These are phyloP conservation scores for Fraxinus xanthoxyloides DNA, from an alignment of 305 asterid species.

Conservation along the genomic window DNA sequence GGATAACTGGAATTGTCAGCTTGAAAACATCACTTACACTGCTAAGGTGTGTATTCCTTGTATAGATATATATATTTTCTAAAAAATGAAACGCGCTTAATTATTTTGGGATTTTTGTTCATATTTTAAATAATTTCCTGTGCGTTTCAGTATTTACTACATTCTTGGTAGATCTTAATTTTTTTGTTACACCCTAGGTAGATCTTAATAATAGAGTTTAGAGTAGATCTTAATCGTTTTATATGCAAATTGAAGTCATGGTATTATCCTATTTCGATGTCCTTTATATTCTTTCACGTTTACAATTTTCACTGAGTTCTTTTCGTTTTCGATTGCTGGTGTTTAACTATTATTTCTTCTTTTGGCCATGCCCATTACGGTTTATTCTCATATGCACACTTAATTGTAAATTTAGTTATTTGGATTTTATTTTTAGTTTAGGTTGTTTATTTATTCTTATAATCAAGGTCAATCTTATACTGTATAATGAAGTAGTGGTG, in stretches of 20 bases:
- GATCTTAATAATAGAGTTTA: background rate
- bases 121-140: background rate
- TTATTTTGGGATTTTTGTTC: background rate
- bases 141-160: background rate
- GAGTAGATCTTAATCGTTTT: background rate
- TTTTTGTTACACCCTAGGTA: background rate
- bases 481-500: background rate
- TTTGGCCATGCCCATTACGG: background rate
- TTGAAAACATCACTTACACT: constrained; percentile 80
- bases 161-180: background rate
- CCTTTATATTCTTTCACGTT: background rate
- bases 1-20: constrained; percentile 95
- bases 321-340: background rate
- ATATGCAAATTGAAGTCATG: background rate
- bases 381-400: background rate
- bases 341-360: background rate
- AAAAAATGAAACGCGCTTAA: background rate
- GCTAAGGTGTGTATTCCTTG: constrained; percentile 44
- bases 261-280: background rate
- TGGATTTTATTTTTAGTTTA: background rate
- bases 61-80: background rate
- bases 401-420: background rate
- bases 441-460: background rate
- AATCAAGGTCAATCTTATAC: background rate
- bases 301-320: background rate